Base-by-base conservation (phyloP, 306 rosid species). In the Glycine latifolia region DNA sequence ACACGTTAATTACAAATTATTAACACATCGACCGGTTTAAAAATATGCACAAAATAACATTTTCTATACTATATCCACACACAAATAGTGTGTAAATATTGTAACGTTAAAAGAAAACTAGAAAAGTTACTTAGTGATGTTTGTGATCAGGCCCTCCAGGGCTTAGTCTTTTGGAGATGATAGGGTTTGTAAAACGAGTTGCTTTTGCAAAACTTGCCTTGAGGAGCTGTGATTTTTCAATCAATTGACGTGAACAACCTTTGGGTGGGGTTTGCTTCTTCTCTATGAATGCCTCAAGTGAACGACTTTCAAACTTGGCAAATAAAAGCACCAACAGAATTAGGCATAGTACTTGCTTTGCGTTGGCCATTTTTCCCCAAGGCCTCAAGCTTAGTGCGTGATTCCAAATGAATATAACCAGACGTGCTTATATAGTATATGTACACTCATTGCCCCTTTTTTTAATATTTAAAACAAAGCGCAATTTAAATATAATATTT, bases 71-170 rank as follows among this genome's bases (percentile, higher is more conserved):
- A 26, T 26, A 0, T 26, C 31, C 31, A 26, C 31, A 26, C 1
- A 26, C 31, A 26, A 26, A 26, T 26, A 26, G 33, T 35, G 10
- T 35, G 10, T 63, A 63, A 63, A 63, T 35, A 60, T 26, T n/a
- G 8, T 46, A 37, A 39, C 44, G 44, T 39, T 39, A 39, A 39
- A 39, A 37, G 31, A 26, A 26, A 26, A 26, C 31, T 26, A 26
- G 31, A 39, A 39, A 5, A 39, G 6, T 10, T 5, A 4, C 9
- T 84, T 79, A 87, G 20, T 85, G 89, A 35, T 85, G 89, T n/a
- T n/a, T 77, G 0, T 74, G 87, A 48, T 88, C 89, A 46, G 91
- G 91, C 4, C 91, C 91, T 67, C 68, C 84, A 16, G 89, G 91
- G 81, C 89, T 80, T 0, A 17, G 78, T 31, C 89, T 71, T 17